Base-by-base conservation (phyloP, 805 yeast species). In the Lachancea nothofagi region DNA sequence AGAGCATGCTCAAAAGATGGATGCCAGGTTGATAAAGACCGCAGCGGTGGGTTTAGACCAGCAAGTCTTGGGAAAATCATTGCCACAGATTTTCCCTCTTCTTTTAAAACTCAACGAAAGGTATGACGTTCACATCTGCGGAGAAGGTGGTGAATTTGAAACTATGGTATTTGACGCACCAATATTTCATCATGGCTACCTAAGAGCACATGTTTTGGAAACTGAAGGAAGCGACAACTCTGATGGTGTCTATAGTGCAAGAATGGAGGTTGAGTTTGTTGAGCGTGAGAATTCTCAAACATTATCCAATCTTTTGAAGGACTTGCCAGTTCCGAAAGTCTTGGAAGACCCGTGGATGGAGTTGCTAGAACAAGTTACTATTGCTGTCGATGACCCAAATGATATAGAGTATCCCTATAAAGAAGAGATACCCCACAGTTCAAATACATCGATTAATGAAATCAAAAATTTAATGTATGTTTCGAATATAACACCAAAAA, bases 111-210 rank as follows among this genome's bases (percentile, higher is more conserved):
- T 89, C 44, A 82, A 88, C 57, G 44, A 57, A 7, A 64, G 67
- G 59, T 89, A 76, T 62, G 95, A 89, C 2, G 84, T 89, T 10
- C 96, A 90, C 59, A 78, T 93, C 0, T 93, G 98, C 65, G 99
- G 99, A 10, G 99, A 93, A 67, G 99, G 99, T 24, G 99, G 99
- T 1, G 99, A 93, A 61, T 93, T 87, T 61, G 99, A 93, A 59
- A 82, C 96, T 0, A 66, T 90, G 49, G 97, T 90, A 2, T 67
- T 93, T 21, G 96, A 93, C 60, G 86, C 94, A 1, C 95, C 96
- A 0, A 80, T 86, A 44, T 93, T 90, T 64, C 65, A 64, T 23
- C 66, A 73, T 33, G 78, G 75, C 27, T 64, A 58, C 38, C 57
- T 81, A 31, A 64, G 61, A 7, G 64, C 69, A 2, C 57, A 56